phyloP scores from a whole-genome alignment of 306 rosid species.

The Rosa chinensis region DNA sequence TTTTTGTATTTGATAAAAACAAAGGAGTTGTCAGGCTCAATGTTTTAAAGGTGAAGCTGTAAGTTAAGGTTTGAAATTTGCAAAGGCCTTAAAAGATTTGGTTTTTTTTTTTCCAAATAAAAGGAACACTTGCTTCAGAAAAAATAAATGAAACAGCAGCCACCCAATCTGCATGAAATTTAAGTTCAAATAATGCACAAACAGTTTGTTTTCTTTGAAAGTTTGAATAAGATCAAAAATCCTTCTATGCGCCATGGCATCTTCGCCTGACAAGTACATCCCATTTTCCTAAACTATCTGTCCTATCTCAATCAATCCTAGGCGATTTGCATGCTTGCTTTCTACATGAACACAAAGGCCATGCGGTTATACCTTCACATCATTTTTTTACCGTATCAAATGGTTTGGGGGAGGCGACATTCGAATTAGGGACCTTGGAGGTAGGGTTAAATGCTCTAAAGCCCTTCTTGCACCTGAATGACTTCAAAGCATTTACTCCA shows the following conservation, averaged over 20 bases:
- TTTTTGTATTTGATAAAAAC: background rate
- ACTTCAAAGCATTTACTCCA: background rate
- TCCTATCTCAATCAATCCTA: background rate
- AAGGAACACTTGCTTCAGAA: background rate
- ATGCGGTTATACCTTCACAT: background rate
- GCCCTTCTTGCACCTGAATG: background rate
- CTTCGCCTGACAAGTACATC: background rate
- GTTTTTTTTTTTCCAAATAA: background rate
- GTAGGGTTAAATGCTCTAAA: background rate
- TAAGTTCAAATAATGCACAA: background rate
- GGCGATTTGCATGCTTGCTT: background rate
- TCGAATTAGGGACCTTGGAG: background rate
- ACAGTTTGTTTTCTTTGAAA: background rate
- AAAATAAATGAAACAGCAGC: background rate
- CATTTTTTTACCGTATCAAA: background rate
- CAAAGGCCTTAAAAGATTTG: background rate
- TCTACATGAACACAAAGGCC: background rate
- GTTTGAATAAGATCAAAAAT: background rate
- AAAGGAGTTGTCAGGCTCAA: background rate
- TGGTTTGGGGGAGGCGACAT: background rate
- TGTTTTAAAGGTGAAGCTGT: background rate
- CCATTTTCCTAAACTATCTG: background rate
- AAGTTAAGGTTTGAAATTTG: background rate
- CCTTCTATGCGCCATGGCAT: background rate
- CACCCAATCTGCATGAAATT: background rate